phyloP scores from a whole-genome alignment of 768 basidiomycete genomes.

The Lyophyllum shimeji region DNA sequence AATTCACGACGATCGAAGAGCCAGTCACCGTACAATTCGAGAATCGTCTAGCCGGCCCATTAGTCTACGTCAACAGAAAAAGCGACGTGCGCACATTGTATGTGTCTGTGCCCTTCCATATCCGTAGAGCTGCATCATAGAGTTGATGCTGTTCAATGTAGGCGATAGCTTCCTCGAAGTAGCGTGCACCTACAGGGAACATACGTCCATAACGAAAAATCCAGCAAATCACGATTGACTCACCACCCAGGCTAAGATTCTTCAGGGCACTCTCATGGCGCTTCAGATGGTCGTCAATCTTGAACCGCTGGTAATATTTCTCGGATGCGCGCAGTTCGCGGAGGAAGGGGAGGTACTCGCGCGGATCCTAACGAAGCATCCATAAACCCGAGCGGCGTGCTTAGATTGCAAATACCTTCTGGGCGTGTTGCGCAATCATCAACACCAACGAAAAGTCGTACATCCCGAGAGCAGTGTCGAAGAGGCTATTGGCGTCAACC shows the following conservation, averaged over 20 bases:
- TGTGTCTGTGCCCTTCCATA: slow-evolving; percentile 69
- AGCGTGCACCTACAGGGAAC: slow-evolving; percentile 48
- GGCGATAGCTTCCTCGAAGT: slow-evolving; percentile 76
- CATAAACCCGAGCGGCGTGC: background rate
- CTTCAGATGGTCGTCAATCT: slow-evolving; percentile 90
- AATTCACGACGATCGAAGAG: slow-evolving; percentile 85
- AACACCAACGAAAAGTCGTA: slow-evolving; percentile 96
- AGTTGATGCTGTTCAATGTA: slow-evolving; percentile 82
- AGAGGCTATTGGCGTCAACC: slow-evolving; percentile 87
- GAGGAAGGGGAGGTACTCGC: slow-evolving; percentile 97
- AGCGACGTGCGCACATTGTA: slow-evolving; percentile 48
- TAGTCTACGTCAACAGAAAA: background rate
- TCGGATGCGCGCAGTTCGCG: slow-evolving; percentile 83
- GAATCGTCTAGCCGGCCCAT: slow-evolving; percentile 48
- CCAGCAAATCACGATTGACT: slow-evolving; percentile 1
- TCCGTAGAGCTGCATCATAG: slow-evolving; percentile 67
- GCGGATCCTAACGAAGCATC: slow-evolving; percentile 72
- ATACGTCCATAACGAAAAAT: background rate
- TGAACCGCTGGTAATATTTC: slow-evolving; percentile 80
- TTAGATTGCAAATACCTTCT: slow-evolving; percentile 63
- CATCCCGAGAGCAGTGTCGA: slow-evolving; percentile 96
- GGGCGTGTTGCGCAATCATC: slow-evolving; percentile 95
- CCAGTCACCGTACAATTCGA: slow-evolving; percentile 82
- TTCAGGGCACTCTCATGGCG: slow-evolving; percentile 71
- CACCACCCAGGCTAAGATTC: slow-evolving; percentile 76